Evolutionary conservation across 1,284 basidiomycete genomes (phyloP), one percentile per base, ranked within the genome.

Genomic region (Coriolopsis trogii): DNA sequence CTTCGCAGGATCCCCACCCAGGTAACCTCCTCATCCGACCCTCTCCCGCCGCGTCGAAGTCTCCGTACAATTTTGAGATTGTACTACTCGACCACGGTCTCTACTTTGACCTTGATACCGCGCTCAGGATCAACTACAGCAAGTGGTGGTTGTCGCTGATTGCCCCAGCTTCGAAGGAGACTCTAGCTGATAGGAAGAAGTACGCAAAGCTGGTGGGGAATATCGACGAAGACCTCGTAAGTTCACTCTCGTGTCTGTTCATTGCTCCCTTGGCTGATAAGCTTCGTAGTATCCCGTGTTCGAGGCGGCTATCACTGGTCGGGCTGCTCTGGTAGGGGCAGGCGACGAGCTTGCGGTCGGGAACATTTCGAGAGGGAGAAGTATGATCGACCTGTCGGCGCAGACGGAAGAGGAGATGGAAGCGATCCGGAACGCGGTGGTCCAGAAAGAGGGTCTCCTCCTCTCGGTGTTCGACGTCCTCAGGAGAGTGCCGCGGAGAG

Each of bases 51-150:
- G 61, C 57, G 3, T 91, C 92, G 1, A 77, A 77, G 49, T 94
- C 91, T 5, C 91, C 92, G 0, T 91, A 91, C 73, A 96, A 96
- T 69, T 98, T 98, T 65, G 95, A 98, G 67, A 89, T 97, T 42
- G 93, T 93, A 18, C 78, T 97, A 1, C 74, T 98, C 48, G 95
- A 98, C 64, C 95, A 97, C 59, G 95, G 91, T 2, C 73, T 93
- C 16, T 98, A 97, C 70, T 97, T 98, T 62, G 94, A 96, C 67
- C 75, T 98, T 3, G 86, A 92, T 46, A 73, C 82, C 23, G 77
- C 84, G 23, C 74, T 97, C 3, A 84, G 95, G 23, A 78, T 91
- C 44, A 89, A 91, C 66, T 91, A 91, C 63, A 81, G 83, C 65
- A 86, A 80, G 60, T 75, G 97, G 48, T 97, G 94, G 95, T 72